Base-by-base conservation (phyloP, 495 filamentous ascomycete species). In the Aspergillus avenaceus region DNA sequence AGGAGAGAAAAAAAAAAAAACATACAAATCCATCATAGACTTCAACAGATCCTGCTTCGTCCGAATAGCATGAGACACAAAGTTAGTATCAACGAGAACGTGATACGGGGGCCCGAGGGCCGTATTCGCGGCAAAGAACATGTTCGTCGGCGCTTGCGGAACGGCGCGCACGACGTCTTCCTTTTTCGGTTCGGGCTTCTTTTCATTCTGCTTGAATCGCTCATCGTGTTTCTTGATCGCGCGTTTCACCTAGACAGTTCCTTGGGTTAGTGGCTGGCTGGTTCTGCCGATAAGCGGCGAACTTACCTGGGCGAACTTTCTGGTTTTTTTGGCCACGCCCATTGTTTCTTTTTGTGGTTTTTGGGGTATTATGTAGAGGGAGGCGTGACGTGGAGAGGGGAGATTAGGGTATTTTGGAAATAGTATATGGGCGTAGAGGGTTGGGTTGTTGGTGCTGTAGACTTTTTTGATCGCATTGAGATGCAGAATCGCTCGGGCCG, bases 71-170 rank as follows among this genome's bases (percentile, higher is more conserved):
- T 95, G 90, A 31, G 83, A 87, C 44, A 97, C 80, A 63, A 98
- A 98, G 66, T 97, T 97, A 70, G 91, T 96, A 70, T 96, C 60
- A 53, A 86, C 77, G 23, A 95, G 83, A 31, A 95, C 80, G 12
- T 76, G 80, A 75, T 95, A 96, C n/a, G 90, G 90, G 1, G 93
- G 93, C 18, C 85, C 80, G 44, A 98, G 82, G 23, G 90, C 87
- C 40, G 87, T 87, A 71, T 98, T 98, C 75, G 91, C 88, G 56
- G 89, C 81, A 73, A 96, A 97, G 83, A 97, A 98, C 69, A 98
- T 84, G 40, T 82, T 78, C 7, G 90, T 91, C 6, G 92, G 86
- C 46, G 87, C 83, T 68, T 91, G 86, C 9, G 86, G 81, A 27
- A 81, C 79, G 52, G 65, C 61, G 32, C 49, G 54, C 37, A 60